A percentile compares a stretch with the other conserved stretches of the same genome.
Evolutionary conservation across 1,139 yeast genomes (phyloP).

Genomic region (Ogataea hybrid): DNA sequence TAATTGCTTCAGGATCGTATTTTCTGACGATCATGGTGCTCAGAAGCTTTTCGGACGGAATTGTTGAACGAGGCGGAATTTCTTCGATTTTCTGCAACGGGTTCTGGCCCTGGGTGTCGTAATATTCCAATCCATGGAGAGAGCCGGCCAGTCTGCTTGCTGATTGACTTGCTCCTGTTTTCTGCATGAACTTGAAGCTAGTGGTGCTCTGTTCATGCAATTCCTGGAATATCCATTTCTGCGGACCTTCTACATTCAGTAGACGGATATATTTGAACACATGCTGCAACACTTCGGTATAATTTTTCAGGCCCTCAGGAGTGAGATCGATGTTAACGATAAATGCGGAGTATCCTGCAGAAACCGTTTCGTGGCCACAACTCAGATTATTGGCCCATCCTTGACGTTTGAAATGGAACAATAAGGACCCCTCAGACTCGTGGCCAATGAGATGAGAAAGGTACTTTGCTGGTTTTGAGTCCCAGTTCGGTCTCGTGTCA

Average conservation of each 20-base stretch:
- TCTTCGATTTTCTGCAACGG: slow-evolving; percentile 32
- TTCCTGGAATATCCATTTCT: slow-evolving; percentile 55
- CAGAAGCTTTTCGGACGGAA: slow-evolving; percentile 61
- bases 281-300: slow-evolving; percentile 55
- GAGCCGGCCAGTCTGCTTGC: slow-evolving; percentile 48
- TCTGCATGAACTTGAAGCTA: slow-evolving; percentile 52
- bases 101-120: slow-evolving; percentile 25
- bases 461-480: slow-evolving; percentile 66
- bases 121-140: slow-evolving; percentile 38
- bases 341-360: slow-evolving; percentile 68
- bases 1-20: slow-evolving; percentile 55
- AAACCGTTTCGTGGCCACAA: slow-evolving; percentile 69
- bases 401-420: slow-evolving; percentile 61
- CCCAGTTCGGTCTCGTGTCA: slow-evolving; percentile 62
- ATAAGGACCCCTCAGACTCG: slow-evolving; percentile 82
- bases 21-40: slow-evolving; percentile 51
- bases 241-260: slow-evolving; percentile 54
- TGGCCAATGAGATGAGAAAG: slow-evolving; percentile 85
- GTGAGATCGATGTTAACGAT: slow-evolving; percentile 74
- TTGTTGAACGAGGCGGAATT: slow-evolving; percentile 47
- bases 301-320: slow-evolving; percentile 61
- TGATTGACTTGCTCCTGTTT: slow-evolving; percentile 46
- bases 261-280: slow-evolving; percentile 73
- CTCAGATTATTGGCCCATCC: slow-evolving; percentile 83
- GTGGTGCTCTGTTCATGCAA: slow-evolving; percentile 44